phyloP scores from a whole-genome alignment of 768 basidiomycete genomes.

The Crassisporium funariophilum region DNA sequence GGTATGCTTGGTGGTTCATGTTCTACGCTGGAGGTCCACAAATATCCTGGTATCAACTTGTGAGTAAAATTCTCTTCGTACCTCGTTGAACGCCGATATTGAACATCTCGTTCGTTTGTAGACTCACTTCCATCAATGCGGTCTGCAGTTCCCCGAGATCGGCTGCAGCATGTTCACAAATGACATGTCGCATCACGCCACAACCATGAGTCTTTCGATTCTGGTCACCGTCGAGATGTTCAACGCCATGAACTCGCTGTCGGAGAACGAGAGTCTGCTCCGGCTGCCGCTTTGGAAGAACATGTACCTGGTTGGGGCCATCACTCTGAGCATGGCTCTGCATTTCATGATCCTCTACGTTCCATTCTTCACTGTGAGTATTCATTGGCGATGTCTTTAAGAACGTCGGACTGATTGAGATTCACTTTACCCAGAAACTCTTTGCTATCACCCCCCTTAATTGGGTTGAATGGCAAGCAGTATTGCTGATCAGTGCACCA shows the following conservation, averaged over 20 bases:
- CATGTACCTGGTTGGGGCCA: conserved; percentile 86
- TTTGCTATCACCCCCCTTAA: conserved; percentile 95
- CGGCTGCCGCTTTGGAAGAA: conserved; percentile 93
- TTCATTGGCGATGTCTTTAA: conserved; percentile 1
- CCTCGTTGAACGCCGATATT: not conserved
- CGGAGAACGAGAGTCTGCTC: conserved; percentile 93
- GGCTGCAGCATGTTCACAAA: conserved; percentile 97
- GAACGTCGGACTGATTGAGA: conserved; percentile 6
- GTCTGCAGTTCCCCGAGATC: conserved; percentile 79
- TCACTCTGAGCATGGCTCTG: conserved; percentile 87
- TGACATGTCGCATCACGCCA: conserved; percentile 81
- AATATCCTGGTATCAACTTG: conserved; percentile 91
- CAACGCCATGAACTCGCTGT: conserved; percentile 97
- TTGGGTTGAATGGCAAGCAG: conserved; percentile 94
- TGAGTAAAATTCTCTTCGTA: conserved; percentile 41
- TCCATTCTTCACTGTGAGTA: conserved; percentile 89
- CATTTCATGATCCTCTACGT: conserved; percentile 97
- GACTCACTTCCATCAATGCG: conserved; percentile 97
- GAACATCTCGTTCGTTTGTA: conserved; percentile 28
- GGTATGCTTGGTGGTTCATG: conserved; percentile 99
- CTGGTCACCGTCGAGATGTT: conserved; percentile 97
- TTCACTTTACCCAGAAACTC: conserved; percentile 51
- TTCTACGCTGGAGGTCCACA: conserved; percentile 89
- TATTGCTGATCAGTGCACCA: conserved; percentile 83
- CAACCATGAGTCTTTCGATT: conserved; percentile 95